Percentiles rank a stretch among this genome's conserved stretches.
phyloP scores from a whole-genome alignment of 768 basidiomycete species.

The Auriscalpium microsporum region DNA sequence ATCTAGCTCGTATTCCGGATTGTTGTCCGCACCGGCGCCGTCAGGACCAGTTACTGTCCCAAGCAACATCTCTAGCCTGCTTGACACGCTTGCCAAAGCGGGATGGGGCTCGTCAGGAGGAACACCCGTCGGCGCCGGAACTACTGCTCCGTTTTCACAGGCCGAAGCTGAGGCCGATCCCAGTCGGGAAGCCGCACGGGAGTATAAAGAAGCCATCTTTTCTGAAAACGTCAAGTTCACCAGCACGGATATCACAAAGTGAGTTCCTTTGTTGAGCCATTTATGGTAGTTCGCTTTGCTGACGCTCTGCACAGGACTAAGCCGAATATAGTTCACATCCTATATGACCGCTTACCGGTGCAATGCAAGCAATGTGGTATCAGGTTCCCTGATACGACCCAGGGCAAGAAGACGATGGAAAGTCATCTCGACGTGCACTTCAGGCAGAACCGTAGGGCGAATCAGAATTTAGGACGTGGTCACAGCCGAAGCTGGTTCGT shows the following conservation, averaged over 20 bases:
- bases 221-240: conserved; percentile 52
- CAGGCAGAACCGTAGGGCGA: conserved; percentile 80
- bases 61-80: conserved; percentile 44
- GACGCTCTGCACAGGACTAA: conserved; percentile 36
- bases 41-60: not conserved
- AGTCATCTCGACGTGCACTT: conserved; percentile 97
- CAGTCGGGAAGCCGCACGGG: conserved; percentile 39
- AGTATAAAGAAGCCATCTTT: conserved; percentile 55
- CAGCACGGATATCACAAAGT: conserved; percentile 69
- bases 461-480: conserved; percentile 71
- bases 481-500: conserved; percentile 89
- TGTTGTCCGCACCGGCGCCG: not conserved
- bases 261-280: conserved; percentile 14
- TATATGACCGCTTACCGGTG: conserved; percentile 66
- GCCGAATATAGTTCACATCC: conserved; percentile 50
- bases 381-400: conserved; percentile 66
- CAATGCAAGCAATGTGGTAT: conserved; percentile 94
- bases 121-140: conserved; percentile 43
- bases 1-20: not conserved
- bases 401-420: conserved; percentile 72
- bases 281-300: not conserved
- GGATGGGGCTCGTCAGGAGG: conserved; percentile 57
- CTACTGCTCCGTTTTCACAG: conserved; percentile 23
- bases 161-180: conserved; percentile 31
- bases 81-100: conserved; percentile 68